Base-by-base conservation (phyloP, 345 rosid species). In the Pseudoturritis turrita region DNA sequence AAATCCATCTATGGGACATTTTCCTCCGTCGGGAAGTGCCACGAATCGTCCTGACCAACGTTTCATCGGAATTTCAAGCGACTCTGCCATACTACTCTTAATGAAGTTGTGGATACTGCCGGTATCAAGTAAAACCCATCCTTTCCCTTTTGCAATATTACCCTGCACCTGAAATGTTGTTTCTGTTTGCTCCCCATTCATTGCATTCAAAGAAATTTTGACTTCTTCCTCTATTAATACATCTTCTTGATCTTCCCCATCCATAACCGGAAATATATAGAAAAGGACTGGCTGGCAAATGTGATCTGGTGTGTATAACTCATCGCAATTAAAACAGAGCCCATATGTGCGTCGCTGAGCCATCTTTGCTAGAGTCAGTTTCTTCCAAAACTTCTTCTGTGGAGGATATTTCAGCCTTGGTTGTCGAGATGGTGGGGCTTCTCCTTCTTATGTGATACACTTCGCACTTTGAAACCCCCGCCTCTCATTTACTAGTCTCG, bases 221-320 rank as follows among this genome's bases (percentile, higher is more conserved):
- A 53, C 4, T 2, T 10, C 1, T 0, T 53, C 21, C 1, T n/a
- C 58, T 0, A n/a, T 28, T 21, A 0, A 26, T 7, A 2, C 37
- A 0, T 28, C 37, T 6, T 53, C 21, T 0, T n/a, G 21, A 0
- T 8, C 7, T 0, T 53, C 21, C 8, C 12, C 58, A 0, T n/a
- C 37, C 0, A 0, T 2, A 0, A 53, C 1, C 0, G 6, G 1
- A 3, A 1, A 3, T 0, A 28, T 28, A 1, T 26, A 0, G 3
- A 53, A 53, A 1, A 35, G 39, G 10, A 9, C 39, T 9, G 39
- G 39, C 1, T 10, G 8, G 39, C 39, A 9, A 5, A 2, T 6
- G 10, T 35, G 39, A 2, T 4, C 39, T 2, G 39, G 12, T 1
- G 11, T 8, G 12, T 35, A 35, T 1, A 9, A 3, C 3, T 13